These are phyloP conservation scores for Phanerodontia chrysosporium DNA, from an alignment of 768 basidiomycete species.

Conservation along the genomic window DNA sequence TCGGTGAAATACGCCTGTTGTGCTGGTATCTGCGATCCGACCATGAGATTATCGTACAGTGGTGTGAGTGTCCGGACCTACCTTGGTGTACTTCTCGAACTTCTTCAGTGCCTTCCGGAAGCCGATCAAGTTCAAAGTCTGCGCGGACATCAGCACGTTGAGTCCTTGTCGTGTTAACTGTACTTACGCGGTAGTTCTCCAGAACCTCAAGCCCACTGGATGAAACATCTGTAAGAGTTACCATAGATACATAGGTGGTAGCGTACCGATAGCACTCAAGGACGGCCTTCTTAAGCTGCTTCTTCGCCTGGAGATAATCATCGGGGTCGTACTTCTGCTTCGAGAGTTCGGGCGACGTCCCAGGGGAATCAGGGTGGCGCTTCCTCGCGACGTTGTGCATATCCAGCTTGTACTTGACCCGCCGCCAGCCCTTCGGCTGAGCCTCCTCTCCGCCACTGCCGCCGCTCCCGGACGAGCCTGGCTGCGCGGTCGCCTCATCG, in stretches of 20 bases:
- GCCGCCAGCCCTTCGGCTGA: not conserved
- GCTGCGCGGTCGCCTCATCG: not conserved
- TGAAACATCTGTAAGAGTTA: not conserved
- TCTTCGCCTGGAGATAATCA: constrained; percentile 81
- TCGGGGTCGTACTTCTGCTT: constrained; percentile 49
- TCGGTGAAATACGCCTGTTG: constrained; percentile 79
- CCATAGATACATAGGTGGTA: not conserved
- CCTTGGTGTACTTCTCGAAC: constrained; percentile 76
- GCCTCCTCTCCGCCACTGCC: constrained; percentile 6
- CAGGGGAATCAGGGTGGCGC: not conserved
- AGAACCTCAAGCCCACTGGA: constrained; percentile 73
- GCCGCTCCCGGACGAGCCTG: constrained; percentile 4
- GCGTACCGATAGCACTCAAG: constrained; percentile 75
- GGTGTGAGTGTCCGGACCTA: too few species aligned
- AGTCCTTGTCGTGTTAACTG: constrained; percentile 1
- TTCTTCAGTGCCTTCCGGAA: constrained; percentile 86
- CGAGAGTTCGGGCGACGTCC: not conserved
- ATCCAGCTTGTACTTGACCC: constrained; percentile 2
- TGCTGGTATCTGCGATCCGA: constrained; percentile 62
- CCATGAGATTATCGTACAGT: not conserved
- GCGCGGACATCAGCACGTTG: constrained; percentile 5
- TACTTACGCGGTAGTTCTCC: constrained; percentile 80
- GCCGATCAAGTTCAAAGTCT: constrained; percentile 87
- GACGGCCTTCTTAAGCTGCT: constrained; percentile 77
- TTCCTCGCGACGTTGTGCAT: not conserved